Conservation (phyloP, 75 land plant species). For the Cunninghamia lanceolata region DNA sequence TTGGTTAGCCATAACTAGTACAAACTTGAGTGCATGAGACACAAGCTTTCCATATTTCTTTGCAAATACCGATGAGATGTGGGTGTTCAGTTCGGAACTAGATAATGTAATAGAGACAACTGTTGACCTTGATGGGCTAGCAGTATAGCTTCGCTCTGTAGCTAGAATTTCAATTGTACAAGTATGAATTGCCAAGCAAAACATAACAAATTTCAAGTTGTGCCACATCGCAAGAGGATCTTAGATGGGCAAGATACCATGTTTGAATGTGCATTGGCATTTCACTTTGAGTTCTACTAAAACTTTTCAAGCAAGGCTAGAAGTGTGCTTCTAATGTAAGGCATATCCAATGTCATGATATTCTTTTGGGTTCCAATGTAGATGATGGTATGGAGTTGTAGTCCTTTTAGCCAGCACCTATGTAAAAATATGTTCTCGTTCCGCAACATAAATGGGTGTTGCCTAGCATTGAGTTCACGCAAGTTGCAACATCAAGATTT, state of each 20-base stretch:
- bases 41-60: not conserved
- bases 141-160: no score
- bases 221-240: not conserved
- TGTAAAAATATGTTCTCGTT: no score
- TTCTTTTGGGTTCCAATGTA: no score
- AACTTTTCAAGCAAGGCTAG: not conserved
- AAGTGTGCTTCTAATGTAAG: not conserved
- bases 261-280: not conserved
- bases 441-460: no score
- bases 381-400: no score
- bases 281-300: not conserved
- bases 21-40: not conserved
- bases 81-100: not conserved
- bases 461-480: no score
- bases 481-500: no score
- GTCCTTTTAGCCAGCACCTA: no score
- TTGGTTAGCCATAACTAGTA: not conserved
- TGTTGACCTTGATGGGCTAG: not conserved
- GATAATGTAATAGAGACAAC: not conserved
- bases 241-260: not conserved
- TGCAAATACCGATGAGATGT: not conserved
- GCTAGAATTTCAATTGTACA: no score
- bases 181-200: no score
- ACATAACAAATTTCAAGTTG: no score
- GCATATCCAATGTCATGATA: not conserved